Base-by-base conservation (phyloP, 306 rosid genomes). In the Coriaria nepalensis region DNA sequence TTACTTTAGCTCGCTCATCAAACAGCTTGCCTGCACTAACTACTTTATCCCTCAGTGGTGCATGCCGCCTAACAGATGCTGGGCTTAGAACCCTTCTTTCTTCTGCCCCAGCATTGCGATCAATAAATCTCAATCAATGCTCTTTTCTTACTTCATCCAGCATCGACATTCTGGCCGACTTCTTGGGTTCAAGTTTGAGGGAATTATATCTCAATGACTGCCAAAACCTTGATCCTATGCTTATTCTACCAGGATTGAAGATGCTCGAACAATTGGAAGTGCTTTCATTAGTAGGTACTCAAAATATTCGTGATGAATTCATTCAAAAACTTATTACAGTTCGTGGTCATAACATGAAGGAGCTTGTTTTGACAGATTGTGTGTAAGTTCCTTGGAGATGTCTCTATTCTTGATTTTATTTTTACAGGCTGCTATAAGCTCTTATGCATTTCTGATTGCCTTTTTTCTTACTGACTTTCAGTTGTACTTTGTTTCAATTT, bases 51-150 rank as follows among this genome's bases (percentile, higher is more conserved):
- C 52, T 90, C 47, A 64, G 70, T 56, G 97, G 98, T 45, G 95
- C 98, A 8, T 81, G 92, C 29, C 76, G 94, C 56, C 94, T 85
- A 49, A 64, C 87, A 10, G 85, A 90, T 48, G 50, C 11, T 43
- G 94, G 95, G 15, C 61, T 90, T 10, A 14, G 36, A 6, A 37
- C 43, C 34, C 82, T 90, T 62, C 69, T 79, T 62, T 74, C 87
- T 68, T 75, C 85, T 47, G 69, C 77, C 37, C 78, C 95, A 6
- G 69, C 29, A 34, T 72, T 90, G 65, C 66, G 80, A 68, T 85
- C 95, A 4, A 55, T 90, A 53, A 77, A 90, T 74, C 68, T 90
- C 57, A 79, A 92, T 70, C 92, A 79, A 63, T 90, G 95, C 69
- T 79, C 95, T 67, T 77, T 81, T 59, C 87, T 90, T 70, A 73